Conservation (phyloP, 345 rosid species). For the Lepidium didymum region DNA sequence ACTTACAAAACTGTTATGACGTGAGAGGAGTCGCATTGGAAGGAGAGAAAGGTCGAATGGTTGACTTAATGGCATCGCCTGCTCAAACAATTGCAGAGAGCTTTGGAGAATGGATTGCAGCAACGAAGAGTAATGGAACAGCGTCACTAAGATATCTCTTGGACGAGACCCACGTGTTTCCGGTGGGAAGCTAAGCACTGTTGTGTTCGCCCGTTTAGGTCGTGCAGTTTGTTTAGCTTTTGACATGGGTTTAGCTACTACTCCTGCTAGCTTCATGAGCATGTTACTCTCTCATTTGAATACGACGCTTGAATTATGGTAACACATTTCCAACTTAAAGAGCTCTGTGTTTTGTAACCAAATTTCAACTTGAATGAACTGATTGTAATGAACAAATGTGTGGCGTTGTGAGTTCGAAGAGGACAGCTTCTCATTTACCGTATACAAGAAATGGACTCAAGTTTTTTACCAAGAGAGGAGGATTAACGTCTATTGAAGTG, state of each 20-base stretch:
- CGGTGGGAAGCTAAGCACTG: slow-evolving; percentile 56
- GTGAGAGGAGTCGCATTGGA: slow-evolving; percentile 90
- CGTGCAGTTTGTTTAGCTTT: slow-evolving; percentile 74
- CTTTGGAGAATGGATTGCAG: no score
- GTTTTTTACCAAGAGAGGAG: slow-evolving; percentile 87
- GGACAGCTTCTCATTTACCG: no score
- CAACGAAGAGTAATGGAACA: slow-evolving; percentile 29
- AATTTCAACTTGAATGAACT: no score
- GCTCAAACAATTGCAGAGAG: no score
- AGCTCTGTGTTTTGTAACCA: neutral
- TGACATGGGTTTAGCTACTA: slow-evolving; percentile 91
- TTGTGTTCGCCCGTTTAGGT: slow-evolving; percentile 67
- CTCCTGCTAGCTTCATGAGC: slow-evolving; percentile 97
- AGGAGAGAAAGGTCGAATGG: slow-evolving; percentile 72
- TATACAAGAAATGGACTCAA: slow-evolving; percentile 76
- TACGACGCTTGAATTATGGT: slow-evolving; percentile 92
- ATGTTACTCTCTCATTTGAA: slow-evolving; percentile 58
- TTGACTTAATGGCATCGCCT: no score
- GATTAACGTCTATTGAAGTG: slow-evolving; percentile 72
- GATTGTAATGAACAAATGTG: no score
- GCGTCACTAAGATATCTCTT: slow-evolving; percentile 49
- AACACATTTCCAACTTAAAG: neutral
- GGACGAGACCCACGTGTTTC: slow-evolving; percentile 85
- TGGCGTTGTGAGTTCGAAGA: no score
- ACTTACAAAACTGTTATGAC: slow-evolving; percentile 89